These are phyloP conservation scores for Cordyceps cicadae DNA, from an alignment of 2,329 filamentous ascomycete species.

Conservation along the genomic window DNA sequence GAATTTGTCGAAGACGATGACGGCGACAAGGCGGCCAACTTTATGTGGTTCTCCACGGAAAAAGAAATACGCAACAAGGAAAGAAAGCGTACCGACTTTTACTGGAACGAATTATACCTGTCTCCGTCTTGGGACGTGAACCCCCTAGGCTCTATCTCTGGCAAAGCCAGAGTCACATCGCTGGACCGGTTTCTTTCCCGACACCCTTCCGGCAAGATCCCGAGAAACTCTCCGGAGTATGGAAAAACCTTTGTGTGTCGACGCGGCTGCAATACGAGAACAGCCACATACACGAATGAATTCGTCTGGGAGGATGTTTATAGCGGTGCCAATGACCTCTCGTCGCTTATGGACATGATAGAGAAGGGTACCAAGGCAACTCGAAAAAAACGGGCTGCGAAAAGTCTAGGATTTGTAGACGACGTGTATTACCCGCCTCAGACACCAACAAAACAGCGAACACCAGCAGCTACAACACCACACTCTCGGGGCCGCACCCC, in stretches of 20 bases:
- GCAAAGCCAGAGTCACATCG: constrained; percentile 76
- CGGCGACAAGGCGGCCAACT: constrained; percentile 69
- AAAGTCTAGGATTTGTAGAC: constrained; percentile 25
- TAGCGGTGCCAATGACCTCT: constrained; percentile 54
- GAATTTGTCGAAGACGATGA: constrained; percentile 63
- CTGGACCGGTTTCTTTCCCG: constrained; percentile 54
- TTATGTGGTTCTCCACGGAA: constrained; percentile 94
- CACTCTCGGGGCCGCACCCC: constrained; percentile 22
- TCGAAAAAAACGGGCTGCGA: constrained; percentile 23
- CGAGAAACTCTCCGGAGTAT: constrained; percentile 62
- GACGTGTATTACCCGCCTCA: constrained; percentile 26
- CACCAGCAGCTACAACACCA: constrained; percentile 23
- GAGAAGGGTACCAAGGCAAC: constrained; percentile 65
- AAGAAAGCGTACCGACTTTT: constrained; percentile 72
- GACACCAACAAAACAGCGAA: constrained; percentile 29
- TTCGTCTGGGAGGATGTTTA: constrained; percentile 88
- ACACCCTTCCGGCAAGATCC: constrained; percentile 68
- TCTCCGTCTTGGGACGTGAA: constrained; percentile 83
- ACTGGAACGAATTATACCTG: constrained; percentile 86
- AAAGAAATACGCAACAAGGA: constrained; percentile 77
- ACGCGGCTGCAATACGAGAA: constrained; percentile 79
- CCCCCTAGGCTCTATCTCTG: constrained; percentile 80
- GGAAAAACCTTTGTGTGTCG: constrained; percentile 88
- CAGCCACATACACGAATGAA: constrained; percentile 84
- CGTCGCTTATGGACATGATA: constrained; percentile 57